These are phyloP conservation scores for Populus simonii DNA, from an alignment of 345 rosid genomes.

Conservation along the genomic window DNA sequence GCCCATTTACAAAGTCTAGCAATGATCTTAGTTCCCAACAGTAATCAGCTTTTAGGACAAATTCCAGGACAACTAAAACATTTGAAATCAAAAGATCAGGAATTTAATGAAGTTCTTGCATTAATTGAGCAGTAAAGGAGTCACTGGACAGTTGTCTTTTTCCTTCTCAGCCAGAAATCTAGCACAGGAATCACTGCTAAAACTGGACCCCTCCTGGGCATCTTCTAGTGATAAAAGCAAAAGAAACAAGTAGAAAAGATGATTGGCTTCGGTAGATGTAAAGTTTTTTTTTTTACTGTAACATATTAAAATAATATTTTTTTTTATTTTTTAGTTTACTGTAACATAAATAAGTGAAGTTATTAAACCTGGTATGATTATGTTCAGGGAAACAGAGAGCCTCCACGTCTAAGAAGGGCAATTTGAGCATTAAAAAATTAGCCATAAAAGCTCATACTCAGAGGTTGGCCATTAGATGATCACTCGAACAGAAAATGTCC, in stretches of 20 bases:
- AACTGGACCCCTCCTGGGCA: constrained; percentile 19
- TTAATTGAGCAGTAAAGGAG: neutral
- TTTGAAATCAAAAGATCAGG: neutral
- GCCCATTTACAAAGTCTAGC: neutral
- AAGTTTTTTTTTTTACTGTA: too few relatives aligned
- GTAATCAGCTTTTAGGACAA: neutral
- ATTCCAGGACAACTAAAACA: neutral
- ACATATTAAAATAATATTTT: too few relatives aligned
- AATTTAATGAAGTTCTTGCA: neutral
- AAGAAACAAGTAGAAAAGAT: constrained; percentile 31
- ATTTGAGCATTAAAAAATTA: constrained; percentile 10
- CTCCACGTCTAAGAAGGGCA: constrained; percentile 39
- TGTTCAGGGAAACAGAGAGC: constrained; percentile 14
- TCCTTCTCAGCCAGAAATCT: neutral
- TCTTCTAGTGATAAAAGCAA: constrained; percentile 36
- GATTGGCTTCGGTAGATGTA: constrained; percentile 32
- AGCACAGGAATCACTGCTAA: constrained; percentile 4
- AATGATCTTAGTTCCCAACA: neutral
- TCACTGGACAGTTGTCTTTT: neutral
- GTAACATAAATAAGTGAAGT: too few relatives aligned
- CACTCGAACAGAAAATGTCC: constrained; percentile 40
- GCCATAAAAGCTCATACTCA: neutral
- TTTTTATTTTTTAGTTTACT: too few relatives aligned
- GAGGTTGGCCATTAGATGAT: constrained; percentile 27
- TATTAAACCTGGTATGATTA: too few relatives aligned